Conservation (phyloP, 2,329 filamentous ascomycete genomes). For the Pseudopithomyces chartarum region DNA sequence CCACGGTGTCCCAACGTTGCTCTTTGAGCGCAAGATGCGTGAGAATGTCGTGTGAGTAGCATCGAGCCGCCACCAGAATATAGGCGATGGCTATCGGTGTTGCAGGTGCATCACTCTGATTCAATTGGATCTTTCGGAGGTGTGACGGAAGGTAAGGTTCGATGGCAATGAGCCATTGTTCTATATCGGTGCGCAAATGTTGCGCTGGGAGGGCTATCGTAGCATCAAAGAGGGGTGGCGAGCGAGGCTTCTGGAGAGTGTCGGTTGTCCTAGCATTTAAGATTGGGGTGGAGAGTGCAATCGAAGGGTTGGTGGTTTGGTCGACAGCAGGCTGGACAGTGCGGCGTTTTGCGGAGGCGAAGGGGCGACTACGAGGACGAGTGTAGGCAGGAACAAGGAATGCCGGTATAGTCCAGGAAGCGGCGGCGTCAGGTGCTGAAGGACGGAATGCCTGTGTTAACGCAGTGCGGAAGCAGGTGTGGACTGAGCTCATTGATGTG, state of each 20-base stretch:
- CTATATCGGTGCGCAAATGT: constrained; percentile 28
- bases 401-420: constrained; percentile 32
- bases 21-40: constrained; percentile 46
- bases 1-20: constrained; percentile 49
- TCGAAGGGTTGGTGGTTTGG: neutral
- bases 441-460: constrained; percentile 43
- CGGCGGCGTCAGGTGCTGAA: constrained; percentile 22
- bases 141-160: constrained; percentile 44
- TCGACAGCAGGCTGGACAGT: constrained; percentile 1
- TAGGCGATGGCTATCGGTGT: constrained; percentile 32
- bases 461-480: constrained; percentile 44
- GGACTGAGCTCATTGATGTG: constrained; percentile 45
- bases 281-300: neutral
- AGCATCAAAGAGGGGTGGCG: constrained; percentile 9
- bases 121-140: constrained; percentile 26
- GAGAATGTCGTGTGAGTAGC: constrained; percentile 46
- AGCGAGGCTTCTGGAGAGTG: constrained; percentile 14
- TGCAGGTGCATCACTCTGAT: constrained; percentile 13
- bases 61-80: constrained; percentile 32
- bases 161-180: constrained; percentile 41
- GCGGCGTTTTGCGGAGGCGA: constrained; percentile 28
- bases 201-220: constrained; percentile 27
- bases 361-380: constrained; percentile 28
- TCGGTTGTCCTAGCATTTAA: neutral
- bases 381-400: constrained; percentile 42